Evolutionary conservation across 1,139 yeast genomes (phyloP).

Genomic region (Kodamaea fungicola): DNA sequence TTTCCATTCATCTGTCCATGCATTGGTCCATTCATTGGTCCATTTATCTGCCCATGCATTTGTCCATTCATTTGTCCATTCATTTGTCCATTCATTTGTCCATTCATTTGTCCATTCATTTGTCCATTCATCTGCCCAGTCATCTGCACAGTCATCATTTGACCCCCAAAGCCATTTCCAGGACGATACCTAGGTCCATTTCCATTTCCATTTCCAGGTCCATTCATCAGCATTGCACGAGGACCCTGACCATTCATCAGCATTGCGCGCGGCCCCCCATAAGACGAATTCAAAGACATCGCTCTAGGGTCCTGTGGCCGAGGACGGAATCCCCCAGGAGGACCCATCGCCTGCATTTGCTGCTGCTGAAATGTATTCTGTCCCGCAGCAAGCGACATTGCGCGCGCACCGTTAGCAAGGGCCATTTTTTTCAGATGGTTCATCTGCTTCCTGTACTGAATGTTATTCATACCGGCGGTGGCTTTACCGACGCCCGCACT

Average conservation of each 20-base stretch:
- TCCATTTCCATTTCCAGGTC: neutral
- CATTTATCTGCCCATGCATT: neutral
- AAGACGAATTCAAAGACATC: slow-evolving; percentile 50
- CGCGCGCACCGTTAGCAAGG: slow-evolving; percentile 45
- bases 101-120: neutral
- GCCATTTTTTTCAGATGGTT: slow-evolving; percentile 64
- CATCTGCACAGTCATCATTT: neutral
- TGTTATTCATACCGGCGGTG: slow-evolving; percentile 35
- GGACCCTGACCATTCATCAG: slow-evolving; percentile 11
- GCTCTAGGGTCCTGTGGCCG: slow-evolving; percentile 41
- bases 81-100: neutral
- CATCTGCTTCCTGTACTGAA: slow-evolving; percentile 66
- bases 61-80: slow-evolving; percentile 2
- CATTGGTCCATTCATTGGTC: slow-evolving; percentile 1
- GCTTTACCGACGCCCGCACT: slow-evolving; percentile 17
- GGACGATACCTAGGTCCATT: neutral
- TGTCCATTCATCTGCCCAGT: slow-evolving; percentile 1
- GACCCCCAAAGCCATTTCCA: neutral
- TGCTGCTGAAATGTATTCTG: slow-evolving; percentile 32
- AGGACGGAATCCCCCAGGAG: slow-evolving; percentile 7
- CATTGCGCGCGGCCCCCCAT: slow-evolving; percentile 19
- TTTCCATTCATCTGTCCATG: neutral
- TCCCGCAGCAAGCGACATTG: slow-evolving; percentile 39
- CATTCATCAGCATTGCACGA: neutral
- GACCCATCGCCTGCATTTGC: slow-evolving; percentile 8